phyloP scores from a whole-genome alignment of 805 yeast genomes.

The Candida boidinii region DNA sequence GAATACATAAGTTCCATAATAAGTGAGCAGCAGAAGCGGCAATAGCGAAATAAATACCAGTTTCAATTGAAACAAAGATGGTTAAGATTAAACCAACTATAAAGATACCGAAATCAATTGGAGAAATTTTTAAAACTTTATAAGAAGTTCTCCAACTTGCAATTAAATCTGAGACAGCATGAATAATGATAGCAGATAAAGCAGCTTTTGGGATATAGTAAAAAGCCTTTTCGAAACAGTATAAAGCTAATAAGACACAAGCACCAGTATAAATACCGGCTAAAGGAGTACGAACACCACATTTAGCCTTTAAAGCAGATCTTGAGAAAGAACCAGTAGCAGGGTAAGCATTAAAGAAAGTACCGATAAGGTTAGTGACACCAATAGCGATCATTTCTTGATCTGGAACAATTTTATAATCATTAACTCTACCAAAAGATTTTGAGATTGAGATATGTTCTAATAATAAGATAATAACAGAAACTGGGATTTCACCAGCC shows the following conservation, averaged over 20 bases:
- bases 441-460: conserved; percentile 93
- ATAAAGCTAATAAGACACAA: conserved; percentile 80
- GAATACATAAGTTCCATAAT: conserved; percentile 68
- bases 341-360: conserved; percentile 89
- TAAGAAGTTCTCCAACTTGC: conserved; percentile 61
- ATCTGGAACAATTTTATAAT: conserved; percentile 84
- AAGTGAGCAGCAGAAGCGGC: conserved; percentile 73
- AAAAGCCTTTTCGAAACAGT: conserved; percentile 75
- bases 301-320: conserved; percentile 88
- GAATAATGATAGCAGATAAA: conserved; percentile 80
- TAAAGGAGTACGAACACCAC: conserved; percentile 91
- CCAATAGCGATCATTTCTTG: conserved; percentile 95
- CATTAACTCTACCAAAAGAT: conserved; percentile 88
- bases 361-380: conserved; percentile 81
- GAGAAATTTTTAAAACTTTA: conserved; percentile 64
- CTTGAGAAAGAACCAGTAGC: conserved; percentile 95
- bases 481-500: conserved; percentile 78
- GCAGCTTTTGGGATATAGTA: conserved; percentile 88
- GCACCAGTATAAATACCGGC: conserved; percentile 89
- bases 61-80: conserved; percentile 72
- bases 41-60: conserved; percentile 86
- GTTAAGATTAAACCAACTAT: conserved; percentile 65
- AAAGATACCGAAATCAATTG: conserved; percentile 68
- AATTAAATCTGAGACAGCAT: conserved; percentile 82
- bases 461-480: conserved; percentile 70